Evolutionary conservation across 192 early-diverging fungal genomes (phyloP).

Genomic region (Rhizoclosmatium globosum): DNA sequence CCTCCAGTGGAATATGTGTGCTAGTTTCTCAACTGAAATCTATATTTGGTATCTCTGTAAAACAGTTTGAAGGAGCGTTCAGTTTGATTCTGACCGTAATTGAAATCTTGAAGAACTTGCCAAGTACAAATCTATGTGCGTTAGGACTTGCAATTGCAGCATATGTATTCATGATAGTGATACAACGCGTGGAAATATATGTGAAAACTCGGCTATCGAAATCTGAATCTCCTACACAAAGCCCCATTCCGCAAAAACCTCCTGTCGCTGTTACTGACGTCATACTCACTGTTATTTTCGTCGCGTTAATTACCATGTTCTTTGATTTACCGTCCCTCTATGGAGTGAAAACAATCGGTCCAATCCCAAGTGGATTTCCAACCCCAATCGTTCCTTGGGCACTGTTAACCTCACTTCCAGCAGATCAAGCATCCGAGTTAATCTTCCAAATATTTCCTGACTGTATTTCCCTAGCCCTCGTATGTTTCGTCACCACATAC

Average conservation of each 20-base stretch:
- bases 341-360: constrained; percentile 30
- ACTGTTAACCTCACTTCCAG: background rate
- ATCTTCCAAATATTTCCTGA: constrained; percentile 11
- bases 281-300: constrained; percentile 25
- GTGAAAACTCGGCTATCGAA: background rate
- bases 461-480: constrained; percentile 18
- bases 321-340: constrained; percentile 1
- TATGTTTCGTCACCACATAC: constrained; percentile 30
- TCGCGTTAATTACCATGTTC: background rate
- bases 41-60: constrained; percentile 20
- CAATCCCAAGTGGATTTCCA: constrained; percentile 29
- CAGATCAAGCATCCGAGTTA: background rate
- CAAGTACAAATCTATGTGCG: background rate
- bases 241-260: background rate
- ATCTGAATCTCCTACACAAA: background rate
- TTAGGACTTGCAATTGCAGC: constrained; percentile 2
- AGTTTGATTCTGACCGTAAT: constrained; percentile 19
- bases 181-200: constrained; percentile 8
- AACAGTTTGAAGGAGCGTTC: constrained; percentile 7
- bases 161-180: background rate
- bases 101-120: constrained; percentile 3
- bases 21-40: constrained; percentile 27
- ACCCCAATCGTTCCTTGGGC: constrained; percentile 16
- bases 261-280: constrained; percentile 20
- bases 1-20: constrained; percentile 8